Base-by-base conservation (phyloP, 805 yeast species). In the Starmerella potacharoeniae region DNA sequence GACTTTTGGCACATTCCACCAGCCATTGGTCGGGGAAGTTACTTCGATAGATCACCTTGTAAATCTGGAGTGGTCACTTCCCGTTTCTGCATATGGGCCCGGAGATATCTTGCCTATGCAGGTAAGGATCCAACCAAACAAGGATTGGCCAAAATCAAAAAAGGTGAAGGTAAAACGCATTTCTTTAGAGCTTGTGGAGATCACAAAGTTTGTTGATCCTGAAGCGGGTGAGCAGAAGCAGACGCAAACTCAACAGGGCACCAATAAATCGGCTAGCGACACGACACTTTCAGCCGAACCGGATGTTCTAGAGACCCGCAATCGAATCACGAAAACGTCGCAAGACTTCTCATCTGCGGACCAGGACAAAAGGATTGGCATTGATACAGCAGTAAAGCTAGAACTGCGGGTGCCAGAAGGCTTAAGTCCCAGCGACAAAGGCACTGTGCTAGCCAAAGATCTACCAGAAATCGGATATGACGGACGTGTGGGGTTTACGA, bases 41-140 rank as follows among this genome's bases (percentile, higher is more conserved):
- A 51, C 60, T 14, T 66, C 72, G 5, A 52, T 63, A 2, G 75
- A 73, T 55, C 73, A 72, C 48, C 58, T 69, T 5, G 72, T 68
- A 4, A 61, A 62, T 8, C 57, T 71, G 10, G 67, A 68, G 35
- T 68, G 66, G 54, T 58, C 66, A 13, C 53, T 70, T 5, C 68
- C 71, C 1, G 57, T 63, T 9, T 60, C 72, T 1, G 69, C 73
- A 2, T 71, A 62, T 51, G 76, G 76, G 4, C 75, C 75, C 3
- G 65, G 69, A 9, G 76, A 72, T 54, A 52, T 54, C 14, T 53
- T 72, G 1, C 56, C 58, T 4, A 64, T 68, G n/a, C 59, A 55
- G 42, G 46, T 70, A 48, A 65, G 62, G 34, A 59, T 71, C 2
- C 48, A 55, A n/a, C 69, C 72, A 13, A 73, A 73, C 51, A 65